phyloP scores from a whole-genome alignment of 2,329 filamentous ascomycete genomes.

The Allantophomopsis cytisporea region DNA sequence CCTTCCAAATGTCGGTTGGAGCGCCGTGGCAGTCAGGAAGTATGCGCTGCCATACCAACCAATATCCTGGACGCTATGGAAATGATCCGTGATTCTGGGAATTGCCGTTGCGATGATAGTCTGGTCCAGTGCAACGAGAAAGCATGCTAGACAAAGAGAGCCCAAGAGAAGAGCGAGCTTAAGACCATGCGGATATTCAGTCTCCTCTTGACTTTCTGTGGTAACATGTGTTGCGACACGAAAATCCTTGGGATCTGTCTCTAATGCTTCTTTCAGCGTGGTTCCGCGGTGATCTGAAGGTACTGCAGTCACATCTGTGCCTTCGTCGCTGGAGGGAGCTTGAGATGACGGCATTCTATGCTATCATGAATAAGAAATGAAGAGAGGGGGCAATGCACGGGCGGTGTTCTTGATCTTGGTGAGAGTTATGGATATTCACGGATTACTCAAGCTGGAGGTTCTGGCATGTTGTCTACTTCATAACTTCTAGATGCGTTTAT shows the following conservation, averaged over 20 bases:
- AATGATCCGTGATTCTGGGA: constrained; percentile 30
- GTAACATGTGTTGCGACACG: background rate
- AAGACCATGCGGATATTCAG: constrained; percentile 10
- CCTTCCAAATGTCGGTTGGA: background rate
- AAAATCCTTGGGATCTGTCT: constrained; percentile 1
- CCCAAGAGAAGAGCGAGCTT: constrained; percentile 10
- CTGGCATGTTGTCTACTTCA: too few species aligned
- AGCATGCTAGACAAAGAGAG: constrained; percentile 11
- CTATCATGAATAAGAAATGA: too few species aligned
- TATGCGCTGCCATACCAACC: constrained; percentile 19
- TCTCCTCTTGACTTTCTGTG: constrained; percentile 6
- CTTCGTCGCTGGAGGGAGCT: too few species aligned
- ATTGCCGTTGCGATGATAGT: constrained; percentile 38
- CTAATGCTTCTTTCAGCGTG: too few species aligned
- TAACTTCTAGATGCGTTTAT: too few species aligned
- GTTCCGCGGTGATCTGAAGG: too few species aligned
- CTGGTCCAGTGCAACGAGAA: constrained; percentile 16
- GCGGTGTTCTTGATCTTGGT: too few species aligned
- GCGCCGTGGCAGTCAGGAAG: constrained; percentile 22
- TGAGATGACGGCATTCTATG: too few species aligned
- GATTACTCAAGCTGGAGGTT: too few species aligned
- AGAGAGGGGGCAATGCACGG: too few species aligned
- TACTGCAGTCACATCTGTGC: too few species aligned
- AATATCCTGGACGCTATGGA: constrained; percentile 6
- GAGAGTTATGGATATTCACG: too few species aligned